Base-by-base conservation (phyloP, 257 asterid genomes). In the Solanum peruvianum region DNA sequence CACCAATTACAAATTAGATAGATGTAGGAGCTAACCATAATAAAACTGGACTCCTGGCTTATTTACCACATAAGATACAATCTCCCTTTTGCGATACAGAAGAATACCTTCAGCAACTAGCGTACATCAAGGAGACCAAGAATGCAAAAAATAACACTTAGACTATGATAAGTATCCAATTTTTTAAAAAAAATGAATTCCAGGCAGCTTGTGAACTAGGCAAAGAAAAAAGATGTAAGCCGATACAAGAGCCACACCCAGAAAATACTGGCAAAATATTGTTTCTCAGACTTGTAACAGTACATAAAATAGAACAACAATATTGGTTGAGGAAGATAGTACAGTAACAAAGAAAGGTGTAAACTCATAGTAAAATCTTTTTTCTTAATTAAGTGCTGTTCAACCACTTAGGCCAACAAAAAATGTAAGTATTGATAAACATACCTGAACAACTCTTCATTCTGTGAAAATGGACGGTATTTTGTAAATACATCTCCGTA, bases 401-500 rank as follows among this genome's bases (percentile, higher is more conserved):
- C 42, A 31, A 49, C 69, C 45, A 49, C 69, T 31, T 10, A 20
- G 69, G 29, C 85, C 69, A 49, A 81, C 45, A 81, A 49, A 47
- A 20, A 81, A 18, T 49, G 70, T 3, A 49, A 49, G 10, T 52
- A 49, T 18, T 88, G n/a, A 84, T 58, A 76, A 73, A 86, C 88
- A 78, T 45, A 96, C 99, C 99, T 94, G 95, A 92, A 96, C 62
- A 93, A 91, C 87, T 96, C 99, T 92, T 97, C 99, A 88, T 90
- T 92, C 89, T 93, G 97, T 62, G 96, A 90, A 89, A 90, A 92
- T 67, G 99, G 99, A 73, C 92, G 98, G 86, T 92, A 92, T 91
- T 92, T 96, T 18, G 99, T 92, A 89, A 97, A 97, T 89, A 92
- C 98, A 89, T 97, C 99, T 67, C 99, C 82, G 86, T 93, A 97